Conservation (phyloP, 2,329 filamentous ascomycete species). For the Alternaria tenuissima region DNA sequence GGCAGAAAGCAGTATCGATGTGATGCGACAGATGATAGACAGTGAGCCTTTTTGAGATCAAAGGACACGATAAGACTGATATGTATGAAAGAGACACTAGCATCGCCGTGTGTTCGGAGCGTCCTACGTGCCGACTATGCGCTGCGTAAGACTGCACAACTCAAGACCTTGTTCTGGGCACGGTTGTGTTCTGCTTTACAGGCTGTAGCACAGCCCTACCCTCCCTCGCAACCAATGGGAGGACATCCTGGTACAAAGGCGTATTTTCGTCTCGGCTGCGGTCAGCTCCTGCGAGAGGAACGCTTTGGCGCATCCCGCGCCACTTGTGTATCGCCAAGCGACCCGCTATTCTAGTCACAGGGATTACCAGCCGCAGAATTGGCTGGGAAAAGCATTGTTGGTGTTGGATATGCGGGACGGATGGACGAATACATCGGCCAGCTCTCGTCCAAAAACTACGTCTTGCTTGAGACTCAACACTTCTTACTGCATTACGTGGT, state of each 20-base stretch:
- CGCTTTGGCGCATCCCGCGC: conserved; percentile 10
- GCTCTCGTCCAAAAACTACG: background rate
- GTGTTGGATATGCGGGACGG: background rate
- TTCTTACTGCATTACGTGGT: background rate
- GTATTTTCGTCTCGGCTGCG: conserved; percentile 30
- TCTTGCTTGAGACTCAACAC: background rate
- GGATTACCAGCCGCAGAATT: conserved; percentile 14
- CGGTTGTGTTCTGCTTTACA: conserved; percentile 11
- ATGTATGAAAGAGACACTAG: conserved; percentile 23
- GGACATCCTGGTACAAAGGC: conserved; percentile 13
- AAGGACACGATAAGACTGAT: conserved; percentile 20
- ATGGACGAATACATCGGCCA: background rate
- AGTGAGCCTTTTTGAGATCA: conserved; percentile 1
- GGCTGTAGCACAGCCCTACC: conserved; percentile 15
- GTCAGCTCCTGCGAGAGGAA: conserved; percentile 19
- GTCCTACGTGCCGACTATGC: conserved; percentile 23
- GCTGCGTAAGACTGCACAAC: conserved; percentile 13
- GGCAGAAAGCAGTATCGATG: conserved; percentile 4
- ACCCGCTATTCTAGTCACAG: conserved; percentile 22
- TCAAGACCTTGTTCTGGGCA: conserved; percentile 8
- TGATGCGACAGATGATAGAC: background rate
- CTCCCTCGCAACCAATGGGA: conserved; percentile 12
- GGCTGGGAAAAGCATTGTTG: conserved; percentile 6
- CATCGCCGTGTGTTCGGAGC: conserved; percentile 26
- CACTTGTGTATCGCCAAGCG: conserved; percentile 21